Base-by-base conservation (phyloP, 805 yeast genomes). In the Myxozyma vanderwaltii region DNA sequence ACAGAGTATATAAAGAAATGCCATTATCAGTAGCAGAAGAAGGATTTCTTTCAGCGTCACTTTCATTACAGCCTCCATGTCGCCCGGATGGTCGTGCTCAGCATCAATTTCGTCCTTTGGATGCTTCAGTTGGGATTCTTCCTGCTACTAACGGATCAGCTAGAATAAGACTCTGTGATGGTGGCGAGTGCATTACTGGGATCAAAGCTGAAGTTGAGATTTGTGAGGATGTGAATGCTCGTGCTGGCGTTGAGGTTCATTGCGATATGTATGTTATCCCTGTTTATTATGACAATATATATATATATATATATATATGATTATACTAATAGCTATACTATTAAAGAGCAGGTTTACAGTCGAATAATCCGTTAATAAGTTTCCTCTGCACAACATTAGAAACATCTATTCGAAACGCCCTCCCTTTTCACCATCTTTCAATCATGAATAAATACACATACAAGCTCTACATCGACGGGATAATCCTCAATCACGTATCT, bases 121-220 rank as follows among this genome's bases (percentile, higher is more conserved):
- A 90, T 69, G 88, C 96, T 2, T 84, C 83, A 13, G 84, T 89
- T 6, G 86, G 86, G 51, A 87, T 92, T 67, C 77, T 94, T 59
- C 94, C 96, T 0, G 82, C 86, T 52, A 88, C 97, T 2, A 89
- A 92, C 74, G 99, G 99, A 13, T 91, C 97, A 1, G 87, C 97
- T 0, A 81, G 96, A 75, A 82, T 92, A 19, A 81, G 91, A 64
- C 81, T 90, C 35, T 81, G 88, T 50, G 98, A 92, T 72, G 98
- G 99, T 23, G 83, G 90, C 62, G 98, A 94, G 74, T 90, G 96
- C 68, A 86, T 94, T 35, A 92, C 90, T 4, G 94, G 97, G 69
- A 81, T 92, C 49, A 94, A 94, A 74, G 83, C 91, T 12, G 87
- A 88, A 68, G 97, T 91, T 2, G 88, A 89, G 15, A 50, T 52